These are phyloP conservation scores for Amanita pallidorosea DNA, from an alignment of 768 basidiomycete genomes.

Conservation along the genomic window DNA sequence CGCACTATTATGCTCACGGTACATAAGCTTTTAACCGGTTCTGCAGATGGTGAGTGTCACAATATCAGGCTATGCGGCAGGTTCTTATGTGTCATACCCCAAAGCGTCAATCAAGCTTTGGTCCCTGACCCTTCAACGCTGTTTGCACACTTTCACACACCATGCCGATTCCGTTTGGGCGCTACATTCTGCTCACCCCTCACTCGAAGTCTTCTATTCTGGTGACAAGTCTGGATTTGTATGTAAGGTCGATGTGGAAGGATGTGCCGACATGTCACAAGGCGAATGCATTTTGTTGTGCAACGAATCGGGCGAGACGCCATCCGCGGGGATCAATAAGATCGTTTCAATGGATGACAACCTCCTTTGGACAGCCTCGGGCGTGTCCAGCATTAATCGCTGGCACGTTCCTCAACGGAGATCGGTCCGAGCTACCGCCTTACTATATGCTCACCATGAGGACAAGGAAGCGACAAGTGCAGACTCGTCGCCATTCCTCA, in stretches of 20 bases:
- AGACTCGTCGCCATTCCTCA: conserved; percentile 10
- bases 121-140: conserved; percentile 83
- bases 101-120: conserved; percentile 83
- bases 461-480: conserved; percentile 13
- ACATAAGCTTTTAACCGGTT: conserved; percentile 67
- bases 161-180: conserved; percentile 96
- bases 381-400: conserved; percentile 68
- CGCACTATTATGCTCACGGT: conserved; percentile 1
- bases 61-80: not conserved
- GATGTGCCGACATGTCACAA: conserved; percentile 68
- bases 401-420: conserved; percentile 63
- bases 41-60: conserved; percentile 50
- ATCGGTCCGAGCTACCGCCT: conserved; percentile 20
- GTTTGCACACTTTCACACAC: conserved; percentile 92
- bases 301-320: conserved; percentile 35
- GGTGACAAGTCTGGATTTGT: conserved; percentile 89
- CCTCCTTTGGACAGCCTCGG: conserved; percentile 84
- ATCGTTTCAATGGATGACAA: conserved; percentile 71
- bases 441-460: conserved; percentile 14
- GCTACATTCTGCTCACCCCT: conserved; percentile 77
- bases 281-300: conserved; percentile 85
- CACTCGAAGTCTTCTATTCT: conserved; percentile 84
- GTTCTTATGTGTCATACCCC: not conserved
- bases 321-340: conserved; percentile 46
- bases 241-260: conserved; percentile 86